These are phyloP conservation scores for Cyberlindnera petersonii DNA, from an alignment of 805 yeast genomes.

Conservation along the genomic window DNA sequence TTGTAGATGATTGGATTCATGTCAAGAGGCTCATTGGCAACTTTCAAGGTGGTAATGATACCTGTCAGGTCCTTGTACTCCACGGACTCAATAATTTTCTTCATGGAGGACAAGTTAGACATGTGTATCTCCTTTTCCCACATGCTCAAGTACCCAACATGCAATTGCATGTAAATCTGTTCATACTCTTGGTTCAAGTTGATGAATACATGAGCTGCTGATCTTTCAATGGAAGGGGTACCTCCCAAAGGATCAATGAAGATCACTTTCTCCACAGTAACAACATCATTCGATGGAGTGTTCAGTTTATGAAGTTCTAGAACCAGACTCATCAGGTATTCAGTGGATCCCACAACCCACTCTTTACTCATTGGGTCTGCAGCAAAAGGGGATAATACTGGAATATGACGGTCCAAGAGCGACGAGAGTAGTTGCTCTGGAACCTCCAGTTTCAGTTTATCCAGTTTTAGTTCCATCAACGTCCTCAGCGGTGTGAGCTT, in stretches of 20 bases:
- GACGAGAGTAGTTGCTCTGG: slow-evolving; percentile 8
- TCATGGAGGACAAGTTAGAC: slow-evolving; percentile 65
- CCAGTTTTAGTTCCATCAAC: slow-evolving; percentile 3
- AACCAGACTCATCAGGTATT: slow-evolving; percentile 33
- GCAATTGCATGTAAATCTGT: slow-evolving; percentile 59
- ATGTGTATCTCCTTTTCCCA: slow-evolving; percentile 50
- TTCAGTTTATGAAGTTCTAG: slow-evolving; percentile 26
- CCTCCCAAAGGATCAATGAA: slow-evolving; percentile 85
- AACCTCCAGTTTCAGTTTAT: slow-evolving; percentile 8
- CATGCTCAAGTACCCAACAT: slow-evolving; percentile 50
- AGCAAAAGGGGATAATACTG: slow-evolving; percentile 59
- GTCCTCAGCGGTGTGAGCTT: slow-evolving; percentile 21
- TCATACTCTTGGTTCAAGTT: slow-evolving; percentile 80
- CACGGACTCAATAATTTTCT: slow-evolving; percentile 41
- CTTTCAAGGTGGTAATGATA: slow-evolving; percentile 76
- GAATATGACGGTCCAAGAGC: slow-evolving; percentile 27
- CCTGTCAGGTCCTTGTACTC: slow-evolving; percentile 64
- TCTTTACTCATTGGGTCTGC: slow-evolving; percentile 51
- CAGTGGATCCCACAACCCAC: slow-evolving; percentile 37
- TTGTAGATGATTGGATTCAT: slow-evolving; percentile 88
- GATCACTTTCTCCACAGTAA: slow-evolving; percentile 73
- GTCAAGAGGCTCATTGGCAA: slow-evolving; percentile 50
- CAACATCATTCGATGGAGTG: slow-evolving; percentile 18
- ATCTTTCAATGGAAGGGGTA: slow-evolving; percentile 80
- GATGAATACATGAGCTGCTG: slow-evolving; percentile 81